Base-by-base conservation (phyloP, 2,329 filamentous ascomycete genomes). In the Aspergillus jensenii region DNA sequence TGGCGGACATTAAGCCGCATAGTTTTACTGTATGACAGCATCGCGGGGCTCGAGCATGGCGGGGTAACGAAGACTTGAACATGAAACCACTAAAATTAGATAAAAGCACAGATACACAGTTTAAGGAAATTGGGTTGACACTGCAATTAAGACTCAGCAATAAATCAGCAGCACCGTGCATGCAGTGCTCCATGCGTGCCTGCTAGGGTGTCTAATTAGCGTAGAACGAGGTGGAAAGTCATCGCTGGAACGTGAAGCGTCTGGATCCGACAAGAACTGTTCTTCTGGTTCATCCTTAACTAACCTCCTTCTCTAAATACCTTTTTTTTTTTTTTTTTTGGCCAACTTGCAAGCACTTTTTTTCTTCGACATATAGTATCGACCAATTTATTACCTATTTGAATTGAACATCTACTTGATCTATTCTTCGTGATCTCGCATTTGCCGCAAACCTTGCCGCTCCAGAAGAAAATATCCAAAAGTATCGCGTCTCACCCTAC, bases 231-330 rank as follows among this genome's bases (percentile, higher is more conserved):
- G 57, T 64, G 60, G 69, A 71, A 69, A 33, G 57, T 52, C 33
- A 57, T 67, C 60, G 69, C 59, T 52, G 54, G 43, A 59, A 52
- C 63, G 50, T 62, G 69, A 71, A 71, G 59, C 66, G 50, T 67
- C 67, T 61, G 56, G 63, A 64, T 56, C 50, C 47, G 45, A 53
- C 58, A 35, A 54, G 52, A 60, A 61, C 62, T 9, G 19, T 45
- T 37, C 25, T 44, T 35, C 23, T 15, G n/a, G 37, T 53, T 25
- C 40, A 53, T 23, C 31, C 55, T 12, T n/a, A 19, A 14, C 35
- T 37, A 37, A 37, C 35, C 17, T 39, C 19, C n/a, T 21, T 15
- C 8, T 9, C 43, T 44, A 37, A 37, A 11, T 31, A 11, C 27
- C 4, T 39, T 25, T 37, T 45, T 46, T 33, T 17, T 9, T 39